Evolutionary conservation across 192 early-diverging fungal genomes (phyloP).

Genomic region (Phycomyces nitens): DNA sequence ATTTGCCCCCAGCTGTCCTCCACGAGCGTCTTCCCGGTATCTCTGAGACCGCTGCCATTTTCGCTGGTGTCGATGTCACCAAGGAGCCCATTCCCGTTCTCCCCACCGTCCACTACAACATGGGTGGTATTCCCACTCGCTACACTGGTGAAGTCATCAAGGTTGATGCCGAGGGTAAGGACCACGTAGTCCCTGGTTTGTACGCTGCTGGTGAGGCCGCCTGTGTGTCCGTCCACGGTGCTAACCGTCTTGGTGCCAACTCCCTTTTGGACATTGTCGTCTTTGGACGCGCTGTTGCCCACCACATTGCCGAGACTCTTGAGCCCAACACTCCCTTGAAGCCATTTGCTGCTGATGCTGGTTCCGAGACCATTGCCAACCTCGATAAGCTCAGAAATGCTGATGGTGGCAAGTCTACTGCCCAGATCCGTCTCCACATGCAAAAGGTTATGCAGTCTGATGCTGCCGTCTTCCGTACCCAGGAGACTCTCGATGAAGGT

Average conservation of each 20-base stretch:
- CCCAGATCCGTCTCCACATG: slow-evolving; percentile 90
- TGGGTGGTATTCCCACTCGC: slow-evolving; percentile 97
- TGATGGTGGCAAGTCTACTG: slow-evolving; percentile 73
- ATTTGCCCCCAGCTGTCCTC: slow-evolving; percentile 88
- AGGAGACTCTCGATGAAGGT: slow-evolving; percentile 82
- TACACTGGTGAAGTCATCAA: slow-evolving; percentile 96
- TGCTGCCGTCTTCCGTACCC: slow-evolving; percentile 96
- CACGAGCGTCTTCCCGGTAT: slow-evolving; percentile 95
- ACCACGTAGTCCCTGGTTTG: slow-evolving; percentile 91
- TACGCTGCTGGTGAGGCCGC: slow-evolving; percentile 98
- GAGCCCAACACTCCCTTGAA: slow-evolving; percentile 84
- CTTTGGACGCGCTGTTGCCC: slow-evolving; percentile 94
- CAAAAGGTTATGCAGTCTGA: slow-evolving; percentile 98
- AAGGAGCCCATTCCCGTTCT: slow-evolving; percentile 99
- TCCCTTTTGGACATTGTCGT: slow-evolving; percentile 97
- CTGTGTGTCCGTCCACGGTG: slow-evolving; percentile 97
- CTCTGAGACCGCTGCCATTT: slow-evolving; percentile 98
- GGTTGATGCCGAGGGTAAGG: slow-evolving; percentile 76
- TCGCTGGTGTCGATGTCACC: slow-evolving; percentile 97
- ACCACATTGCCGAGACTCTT: slow-evolving; percentile 89
- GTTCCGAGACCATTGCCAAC: slow-evolving; percentile 87
- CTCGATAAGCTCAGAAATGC: slow-evolving; percentile 91
- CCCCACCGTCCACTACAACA: slow-evolving; percentile 99
- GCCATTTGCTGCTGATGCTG: slow-evolving; percentile 79
- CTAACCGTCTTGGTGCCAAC: slow-evolving; percentile 97